Evolutionary conservation across 305 asterid species (phyloP).

Genomic region (Fraxinus latifolia): DNA sequence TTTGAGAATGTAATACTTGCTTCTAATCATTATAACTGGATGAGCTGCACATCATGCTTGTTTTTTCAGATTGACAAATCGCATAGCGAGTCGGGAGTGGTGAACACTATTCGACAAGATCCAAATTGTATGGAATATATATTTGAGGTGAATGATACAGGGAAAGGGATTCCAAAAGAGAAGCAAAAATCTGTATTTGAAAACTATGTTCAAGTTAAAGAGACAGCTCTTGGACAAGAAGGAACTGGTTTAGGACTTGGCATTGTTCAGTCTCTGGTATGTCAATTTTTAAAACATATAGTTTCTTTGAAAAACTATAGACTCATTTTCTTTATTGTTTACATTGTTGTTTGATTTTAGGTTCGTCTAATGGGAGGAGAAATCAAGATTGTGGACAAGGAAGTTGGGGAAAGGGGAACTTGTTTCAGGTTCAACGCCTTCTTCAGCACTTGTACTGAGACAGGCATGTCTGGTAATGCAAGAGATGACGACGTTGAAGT

Average conservation of each 20-base stretch:
- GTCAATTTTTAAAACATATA: not conserved
- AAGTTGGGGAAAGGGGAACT: constrained; percentile 39
- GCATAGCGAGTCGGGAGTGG: constrained; percentile 17
- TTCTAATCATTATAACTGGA: constrained; percentile 18
- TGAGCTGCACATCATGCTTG: constrained; percentile 27
- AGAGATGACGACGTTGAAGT: constrained; percentile 20
- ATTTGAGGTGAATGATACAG: constrained; percentile 59
- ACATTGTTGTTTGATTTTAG: constrained; percentile 18
- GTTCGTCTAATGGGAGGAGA: constrained; percentile 62
- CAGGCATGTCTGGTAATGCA: not conserved
- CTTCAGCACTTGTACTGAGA: constrained; percentile 11
- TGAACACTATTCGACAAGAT: constrained; percentile 26
- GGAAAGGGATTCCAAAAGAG: constrained; percentile 59
- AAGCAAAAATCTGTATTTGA: constrained; percentile 44
- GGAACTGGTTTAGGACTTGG: constrained; percentile 68
- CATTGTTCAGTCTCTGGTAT: constrained; percentile 61
- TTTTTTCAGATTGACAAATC: constrained; percentile 22
- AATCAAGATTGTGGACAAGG: constrained; percentile 33
- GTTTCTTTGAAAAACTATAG: not conserved
- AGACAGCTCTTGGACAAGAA: constrained; percentile 39
- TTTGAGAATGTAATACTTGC: constrained; percentile 31
- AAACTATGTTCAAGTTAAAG: constrained; percentile 55
- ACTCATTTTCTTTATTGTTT: not conserved
- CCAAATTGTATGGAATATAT: constrained; percentile 40
- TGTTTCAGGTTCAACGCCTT: constrained; percentile 45